phyloP scores from a whole-genome alignment of 352 stramenopile species.

The Phytophthora syringae region DNA sequence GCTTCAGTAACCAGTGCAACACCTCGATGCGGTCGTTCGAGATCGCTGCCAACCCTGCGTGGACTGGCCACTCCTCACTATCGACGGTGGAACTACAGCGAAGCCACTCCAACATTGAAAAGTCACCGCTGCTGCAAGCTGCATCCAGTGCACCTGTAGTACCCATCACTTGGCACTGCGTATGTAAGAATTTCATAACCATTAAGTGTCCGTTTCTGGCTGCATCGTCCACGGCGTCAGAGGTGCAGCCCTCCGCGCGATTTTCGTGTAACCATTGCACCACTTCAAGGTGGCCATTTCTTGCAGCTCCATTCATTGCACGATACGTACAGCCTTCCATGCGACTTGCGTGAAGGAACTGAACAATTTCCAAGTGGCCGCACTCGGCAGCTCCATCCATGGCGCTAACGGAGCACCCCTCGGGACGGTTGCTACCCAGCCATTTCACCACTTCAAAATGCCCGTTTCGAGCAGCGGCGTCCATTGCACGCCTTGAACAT shows the following conservation, averaged over 20 bases:
- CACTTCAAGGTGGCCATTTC: slow-evolving; percentile 33
- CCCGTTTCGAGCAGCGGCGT: slow-evolving; percentile 28
- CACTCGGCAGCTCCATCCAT: slow-evolving; percentile 41
- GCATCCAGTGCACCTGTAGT: slow-evolving; percentile 28
- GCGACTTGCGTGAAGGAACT: slow-evolving; percentile 31
- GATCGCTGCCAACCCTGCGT: slow-evolving; percentile 29
- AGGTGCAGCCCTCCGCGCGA: slow-evolving; percentile 38
- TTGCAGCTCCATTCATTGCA: slow-evolving; percentile 44
- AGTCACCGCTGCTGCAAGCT: slow-evolving; percentile 22
- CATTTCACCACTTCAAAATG: slow-evolving; percentile 39
- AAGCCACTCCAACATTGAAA: slow-evolving; percentile 38
- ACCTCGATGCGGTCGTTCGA: slow-evolving; percentile 31
- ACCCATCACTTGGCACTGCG: slow-evolving; percentile 23
- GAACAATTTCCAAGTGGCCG: slow-evolving; percentile 32
- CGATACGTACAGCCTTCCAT: slow-evolving; percentile 28
- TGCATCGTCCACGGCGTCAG: slow-evolving; percentile 42
- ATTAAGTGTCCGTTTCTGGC: slow-evolving; percentile 30
- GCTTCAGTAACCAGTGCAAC: slow-evolving; percentile 32
- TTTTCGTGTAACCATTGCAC: slow-evolving; percentile 41
- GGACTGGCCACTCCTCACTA: slow-evolving; percentile 22
- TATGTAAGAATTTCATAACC: slow-evolving; percentile 37
- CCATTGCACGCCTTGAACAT: slow-evolving; percentile 36
- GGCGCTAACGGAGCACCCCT: slow-evolving; percentile 34
- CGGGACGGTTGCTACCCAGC: slow-evolving; percentile 29
- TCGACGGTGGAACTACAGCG: neutral